phyloP scores from a whole-genome alignment of 2,329 filamentous ascomycete species.

The Phoma sp. region DNA sequence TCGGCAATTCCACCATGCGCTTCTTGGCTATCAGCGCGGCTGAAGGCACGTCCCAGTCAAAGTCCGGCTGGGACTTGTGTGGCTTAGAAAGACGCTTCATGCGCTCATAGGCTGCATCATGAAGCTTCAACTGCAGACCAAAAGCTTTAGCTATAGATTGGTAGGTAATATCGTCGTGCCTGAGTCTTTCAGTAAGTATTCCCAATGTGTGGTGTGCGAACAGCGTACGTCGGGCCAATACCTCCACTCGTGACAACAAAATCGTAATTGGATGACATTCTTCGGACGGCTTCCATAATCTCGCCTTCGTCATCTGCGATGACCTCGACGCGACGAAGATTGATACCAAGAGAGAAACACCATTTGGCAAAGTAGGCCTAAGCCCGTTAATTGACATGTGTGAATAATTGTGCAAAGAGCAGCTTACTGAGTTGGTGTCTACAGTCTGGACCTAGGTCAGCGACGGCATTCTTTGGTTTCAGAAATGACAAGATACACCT shows the following conservation, averaged over 20 bases:
- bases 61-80: constrained; percentile 73
- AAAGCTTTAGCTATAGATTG: constrained; percentile 92
- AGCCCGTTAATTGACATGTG: neutral
- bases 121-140: constrained; percentile 73
- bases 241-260: constrained; percentile 95
- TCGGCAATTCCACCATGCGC: constrained; percentile 88
- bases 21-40: constrained; percentile 79
- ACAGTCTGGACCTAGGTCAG: constrained; percentile 58
- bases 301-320: constrained; percentile 91
- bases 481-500: constrained; percentile 24
- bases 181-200: constrained; percentile 45
- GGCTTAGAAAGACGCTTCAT: constrained; percentile 84
- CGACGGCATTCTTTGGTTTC: constrained; percentile 1
- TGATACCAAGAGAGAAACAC: constrained; percentile 69
- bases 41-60: constrained; percentile 85
- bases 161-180: constrained; percentile 98
- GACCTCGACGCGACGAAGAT: constrained; percentile 86
- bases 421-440: constrained; percentile 64
- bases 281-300: constrained; percentile 82
- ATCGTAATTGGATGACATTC: constrained; percentile 90
- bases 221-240: constrained; percentile 86
- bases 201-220: constrained; percentile 3
- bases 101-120: constrained; percentile 75
- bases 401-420: neutral
- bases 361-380: constrained; percentile 67